These are phyloP conservation scores for Trichoderma harzianum DNA, from an alignment of 2,329 filamentous ascomycete genomes.

Conservation along the genomic window DNA sequence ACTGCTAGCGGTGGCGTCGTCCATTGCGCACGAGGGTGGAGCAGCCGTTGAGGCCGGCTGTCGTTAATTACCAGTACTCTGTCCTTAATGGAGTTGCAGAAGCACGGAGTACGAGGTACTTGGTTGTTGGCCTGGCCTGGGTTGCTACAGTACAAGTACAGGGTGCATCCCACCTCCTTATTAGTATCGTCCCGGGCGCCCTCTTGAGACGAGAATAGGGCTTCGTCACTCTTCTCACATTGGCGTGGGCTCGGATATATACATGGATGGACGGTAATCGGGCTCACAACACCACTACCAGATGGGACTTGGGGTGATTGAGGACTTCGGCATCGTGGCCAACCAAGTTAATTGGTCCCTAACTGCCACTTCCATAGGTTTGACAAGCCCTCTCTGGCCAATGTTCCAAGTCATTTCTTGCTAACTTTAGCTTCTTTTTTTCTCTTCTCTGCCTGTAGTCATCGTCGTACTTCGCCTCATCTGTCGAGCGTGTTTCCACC, in stretches of 20 bases:
- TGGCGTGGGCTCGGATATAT: slow-evolving; percentile 3
- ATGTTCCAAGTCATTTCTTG: neutral
- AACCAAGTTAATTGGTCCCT: slow-evolving; percentile 27
- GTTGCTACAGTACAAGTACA: slow-evolving; percentile 7
- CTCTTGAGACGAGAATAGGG: neutral
- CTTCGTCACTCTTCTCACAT: slow-evolving; percentile 7
- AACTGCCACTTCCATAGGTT: slow-evolving; percentile 25
- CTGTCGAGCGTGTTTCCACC: slow-evolving; percentile 22
- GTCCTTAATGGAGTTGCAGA: neutral
- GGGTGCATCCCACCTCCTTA: slow-evolving; percentile 7
- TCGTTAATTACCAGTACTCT: neutral
- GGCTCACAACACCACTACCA: slow-evolving; percentile 5
- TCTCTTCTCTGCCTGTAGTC: slow-evolving; percentile 15
- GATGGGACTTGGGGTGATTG: slow-evolving; percentile 24
- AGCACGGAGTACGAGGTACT: neutral
- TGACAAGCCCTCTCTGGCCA: slow-evolving; percentile 4
- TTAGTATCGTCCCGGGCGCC: neutral
- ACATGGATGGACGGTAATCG: slow-evolving; percentile 15
- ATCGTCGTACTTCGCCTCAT: slow-evolving; percentile 24
- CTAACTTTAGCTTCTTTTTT: neutral
- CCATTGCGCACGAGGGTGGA: neutral
- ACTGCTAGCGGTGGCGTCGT: slow-evolving; percentile 12
- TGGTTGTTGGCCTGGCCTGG: neutral
- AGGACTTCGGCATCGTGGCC: slow-evolving; percentile 25
- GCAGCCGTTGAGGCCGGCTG: neutral